Base-by-base conservation (phyloP, 2,329 filamentous ascomycete species). In the Penicillium sp. region DNA sequence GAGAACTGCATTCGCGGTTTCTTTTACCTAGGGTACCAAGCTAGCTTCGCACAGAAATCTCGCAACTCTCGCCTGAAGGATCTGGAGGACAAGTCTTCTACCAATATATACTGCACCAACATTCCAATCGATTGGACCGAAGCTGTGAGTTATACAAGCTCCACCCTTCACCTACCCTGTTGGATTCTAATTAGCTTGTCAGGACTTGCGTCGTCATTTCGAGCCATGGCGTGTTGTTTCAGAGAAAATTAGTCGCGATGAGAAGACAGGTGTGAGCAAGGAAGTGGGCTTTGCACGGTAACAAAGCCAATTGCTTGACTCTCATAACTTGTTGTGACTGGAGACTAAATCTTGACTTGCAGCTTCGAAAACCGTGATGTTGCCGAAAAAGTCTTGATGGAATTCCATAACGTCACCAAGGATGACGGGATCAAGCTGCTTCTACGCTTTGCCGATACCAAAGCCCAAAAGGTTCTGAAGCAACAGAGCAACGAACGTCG, bases 31-130 rank as follows among this genome's bases (percentile, higher is more conserved):
- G 93, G 93, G 51, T 99, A 97, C 70, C 94, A 99, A 79, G 93
- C 96, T 67, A 96, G 93, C 70, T 97, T 97, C 78, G 94, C 95
- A 65, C 85, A 95, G 89, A 94, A 97, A 80, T 97, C 93, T 19
- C 97, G 97, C 78, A 99, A 99, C 75, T 92, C 92, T 64, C 91
- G 95, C 66, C 88, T 99, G 67, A 97, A 99, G 82, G 93, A 94
- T 43, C 90, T 97, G 69, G 89, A 92, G 53, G 93, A 99, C 69
- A 89, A 89, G 50, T 70, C 76, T 40, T 97, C 95, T 44, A 97
- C 94, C 62, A 99, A 99, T 72, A 84, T 99, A 61, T 99, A 99
- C 75, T 92, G 97, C 60, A 99, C 95, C 28, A 99, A 97, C 75
- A 84, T 99, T 42, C 94, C 94, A 35, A 92, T 93, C 76, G 85